phyloP scores from a whole-genome alignment of 805 yeast genomes.

The Zygoascus bituminiphila region DNA sequence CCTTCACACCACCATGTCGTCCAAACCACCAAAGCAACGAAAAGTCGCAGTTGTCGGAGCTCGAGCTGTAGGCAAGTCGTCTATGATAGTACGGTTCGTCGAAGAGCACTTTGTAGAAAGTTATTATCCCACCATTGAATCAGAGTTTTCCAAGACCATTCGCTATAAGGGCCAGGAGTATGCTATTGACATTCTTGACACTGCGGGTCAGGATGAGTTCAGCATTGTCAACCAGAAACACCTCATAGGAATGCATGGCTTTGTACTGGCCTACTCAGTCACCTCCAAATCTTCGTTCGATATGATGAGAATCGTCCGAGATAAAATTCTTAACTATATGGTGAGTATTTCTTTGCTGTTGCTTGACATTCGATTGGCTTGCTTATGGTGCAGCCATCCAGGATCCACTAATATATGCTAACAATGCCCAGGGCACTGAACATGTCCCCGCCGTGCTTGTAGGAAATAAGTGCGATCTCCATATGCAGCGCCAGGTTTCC shows the following conservation, averaged over 20 bases:
- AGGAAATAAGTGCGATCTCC: constrained; percentile 69
- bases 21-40: background rate
- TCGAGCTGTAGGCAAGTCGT: constrained; percentile 70
- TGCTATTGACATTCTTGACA: constrained; percentile 77
- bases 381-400: no score
- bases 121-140: constrained; percentile 87
- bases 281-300: constrained; percentile 73
- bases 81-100: constrained; percentile 74
- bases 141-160: constrained; percentile 66
- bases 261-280: constrained; percentile 72
- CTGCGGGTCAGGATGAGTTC: constrained; percentile 92
- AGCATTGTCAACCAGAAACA: constrained; percentile 72
- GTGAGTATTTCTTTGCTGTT: constrained; percentile 7
- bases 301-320: constrained; percentile 65
- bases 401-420: no score
- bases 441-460: constrained; percentile 66
- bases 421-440: constrained; percentile 28
- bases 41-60: constrained; percentile 84
- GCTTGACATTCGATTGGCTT: no score
- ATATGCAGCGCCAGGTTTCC: constrained; percentile 51
- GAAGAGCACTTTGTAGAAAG: constrained; percentile 84
- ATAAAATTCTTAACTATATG: constrained; percentile 60
- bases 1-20: background rate
- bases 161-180: constrained; percentile 65
- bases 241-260: constrained; percentile 76